These are phyloP conservation scores for Tetradesmus lagerheimii DNA, from an alignment of 139 green algal genomes.

Conservation along the genomic window DNA sequence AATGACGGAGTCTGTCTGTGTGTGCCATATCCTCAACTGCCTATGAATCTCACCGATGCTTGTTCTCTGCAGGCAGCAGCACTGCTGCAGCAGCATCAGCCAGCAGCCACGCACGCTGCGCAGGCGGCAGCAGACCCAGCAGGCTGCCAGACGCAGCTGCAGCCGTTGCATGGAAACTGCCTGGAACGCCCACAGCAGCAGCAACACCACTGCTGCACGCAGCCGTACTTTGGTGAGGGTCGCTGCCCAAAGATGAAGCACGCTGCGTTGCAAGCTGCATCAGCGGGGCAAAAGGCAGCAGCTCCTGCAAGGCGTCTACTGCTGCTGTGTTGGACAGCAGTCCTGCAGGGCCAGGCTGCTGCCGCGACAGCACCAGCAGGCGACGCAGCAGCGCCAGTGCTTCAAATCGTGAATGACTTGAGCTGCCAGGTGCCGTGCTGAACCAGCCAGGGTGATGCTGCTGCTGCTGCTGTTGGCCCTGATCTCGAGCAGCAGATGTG, in stretches of 20 bases:
- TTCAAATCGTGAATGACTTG: no score
- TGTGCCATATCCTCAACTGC: no score
- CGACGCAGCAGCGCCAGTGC: no score
- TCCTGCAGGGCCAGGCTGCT: background rate
- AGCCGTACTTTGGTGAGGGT: no score
- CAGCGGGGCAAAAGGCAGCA: background rate
- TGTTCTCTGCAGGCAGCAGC: background rate
- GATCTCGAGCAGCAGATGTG: background rate
- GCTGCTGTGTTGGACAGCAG: background rate
- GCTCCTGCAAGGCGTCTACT: background rate
- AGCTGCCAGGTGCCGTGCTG: no score
- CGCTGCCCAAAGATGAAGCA: no score
- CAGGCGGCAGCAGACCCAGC: background rate
- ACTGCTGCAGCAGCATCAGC: slow-evolving; percentile 12
- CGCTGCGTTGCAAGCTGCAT: background rate
- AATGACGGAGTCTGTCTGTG: no score
- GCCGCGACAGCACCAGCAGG: background rate
- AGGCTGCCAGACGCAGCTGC: background rate
- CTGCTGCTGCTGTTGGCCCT: background rate
- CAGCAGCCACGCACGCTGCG: slow-evolving; percentile 14
- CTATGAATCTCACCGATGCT: background rate
- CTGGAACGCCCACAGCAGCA: no score
- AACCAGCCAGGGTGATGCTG: background rate
- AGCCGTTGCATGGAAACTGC: no score
- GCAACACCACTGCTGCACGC: background rate